Evolutionary conservation across 257 asterid genomes (phyloP).

Genomic region (Haberlea rhodopensis): DNA sequence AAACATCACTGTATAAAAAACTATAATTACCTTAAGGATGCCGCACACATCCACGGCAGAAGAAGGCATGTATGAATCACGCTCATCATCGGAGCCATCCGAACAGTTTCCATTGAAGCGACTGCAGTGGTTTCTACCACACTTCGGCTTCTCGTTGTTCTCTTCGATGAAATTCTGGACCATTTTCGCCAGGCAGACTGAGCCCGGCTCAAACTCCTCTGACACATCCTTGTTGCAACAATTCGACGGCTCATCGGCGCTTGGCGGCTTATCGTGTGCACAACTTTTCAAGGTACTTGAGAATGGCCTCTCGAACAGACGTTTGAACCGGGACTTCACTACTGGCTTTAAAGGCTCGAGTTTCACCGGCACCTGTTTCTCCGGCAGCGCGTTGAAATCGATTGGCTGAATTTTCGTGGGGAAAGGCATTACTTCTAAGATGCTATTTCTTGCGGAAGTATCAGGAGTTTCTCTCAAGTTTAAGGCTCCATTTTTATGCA

Average conservation of each 20-base stretch:
- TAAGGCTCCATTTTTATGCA: slow-evolving; percentile 29
- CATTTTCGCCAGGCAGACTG: slow-evolving; percentile 75
- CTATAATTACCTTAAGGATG: slow-evolving; percentile 53
- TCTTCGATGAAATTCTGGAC: slow-evolving; percentile 85
- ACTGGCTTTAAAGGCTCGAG: slow-evolving; percentile 60
- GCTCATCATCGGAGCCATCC: slow-evolving; percentile 70
- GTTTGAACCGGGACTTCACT: slow-evolving; percentile 57
- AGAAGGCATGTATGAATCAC: slow-evolving; percentile 39
- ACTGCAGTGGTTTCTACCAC: slow-evolving; percentile 59
- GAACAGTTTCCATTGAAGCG: slow-evolving; percentile 66
- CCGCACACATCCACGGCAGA: slow-evolving; percentile 43
- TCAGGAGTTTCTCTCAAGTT: slow-evolving; percentile 18
- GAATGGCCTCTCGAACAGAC: slow-evolving; percentile 84
- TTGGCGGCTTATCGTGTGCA: slow-evolving; percentile 33
- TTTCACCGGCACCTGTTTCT: slow-evolving; percentile 23
- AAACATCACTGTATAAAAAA: neutral
- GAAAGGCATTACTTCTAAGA: slow-evolving; percentile 33
- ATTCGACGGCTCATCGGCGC: slow-evolving; percentile 29
- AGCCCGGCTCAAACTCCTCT: slow-evolving; percentile 80
- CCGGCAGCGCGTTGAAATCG: slow-evolving; percentile 44
- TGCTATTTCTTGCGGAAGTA: neutral
- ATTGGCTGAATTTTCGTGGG: slow-evolving; percentile 83
- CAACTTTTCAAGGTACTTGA: slow-evolving; percentile 45
- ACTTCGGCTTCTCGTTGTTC: slow-evolving; percentile 53
- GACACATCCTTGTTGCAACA: slow-evolving; percentile 35